Conservation (phyloP, 176 grass and related monocot genomes). For the Musa schizocarpa region DNA sequence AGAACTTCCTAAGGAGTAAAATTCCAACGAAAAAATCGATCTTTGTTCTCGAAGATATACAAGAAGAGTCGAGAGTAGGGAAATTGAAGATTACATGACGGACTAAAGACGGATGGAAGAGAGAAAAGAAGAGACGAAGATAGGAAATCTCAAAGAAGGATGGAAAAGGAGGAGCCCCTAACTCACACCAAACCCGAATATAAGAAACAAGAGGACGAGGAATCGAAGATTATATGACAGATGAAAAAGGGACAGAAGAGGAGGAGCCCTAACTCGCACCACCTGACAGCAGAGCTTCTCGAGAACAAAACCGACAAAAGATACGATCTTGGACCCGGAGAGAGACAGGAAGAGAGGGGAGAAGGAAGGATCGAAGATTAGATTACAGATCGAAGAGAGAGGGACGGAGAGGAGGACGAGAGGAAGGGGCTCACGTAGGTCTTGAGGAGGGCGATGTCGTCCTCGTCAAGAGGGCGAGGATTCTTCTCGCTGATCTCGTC, state of each 20-base stretch:
- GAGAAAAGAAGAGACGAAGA: neutral
- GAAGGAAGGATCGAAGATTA: neutral
- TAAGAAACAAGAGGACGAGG: too few species aligned
- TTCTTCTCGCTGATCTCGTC: slow-evolving; percentile 78
- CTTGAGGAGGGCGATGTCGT: slow-evolving; percentile 83
- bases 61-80: too few species aligned
- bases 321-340: neutral
- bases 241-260: neutral
- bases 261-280: neutral
- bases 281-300: too few species aligned
- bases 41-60: too few species aligned
- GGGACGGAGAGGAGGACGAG: neutral
- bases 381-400: neutral
- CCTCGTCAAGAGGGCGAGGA: slow-evolving; percentile 58
- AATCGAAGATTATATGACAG: neutral
- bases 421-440: slow-evolving; percentile 45
- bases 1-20: too few species aligned
- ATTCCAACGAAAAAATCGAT: too few species aligned
- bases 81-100: too few species aligned
- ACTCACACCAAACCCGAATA: too few species aligned
- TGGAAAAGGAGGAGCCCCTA: too few species aligned
- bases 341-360: neutral
- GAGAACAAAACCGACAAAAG: neutral
- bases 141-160: neutral
- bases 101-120: neutral